These are phyloP conservation scores for Diplocarpon rosae DNA, from an alignment of 2,329 filamentous ascomycete species.

Conservation along the genomic window DNA sequence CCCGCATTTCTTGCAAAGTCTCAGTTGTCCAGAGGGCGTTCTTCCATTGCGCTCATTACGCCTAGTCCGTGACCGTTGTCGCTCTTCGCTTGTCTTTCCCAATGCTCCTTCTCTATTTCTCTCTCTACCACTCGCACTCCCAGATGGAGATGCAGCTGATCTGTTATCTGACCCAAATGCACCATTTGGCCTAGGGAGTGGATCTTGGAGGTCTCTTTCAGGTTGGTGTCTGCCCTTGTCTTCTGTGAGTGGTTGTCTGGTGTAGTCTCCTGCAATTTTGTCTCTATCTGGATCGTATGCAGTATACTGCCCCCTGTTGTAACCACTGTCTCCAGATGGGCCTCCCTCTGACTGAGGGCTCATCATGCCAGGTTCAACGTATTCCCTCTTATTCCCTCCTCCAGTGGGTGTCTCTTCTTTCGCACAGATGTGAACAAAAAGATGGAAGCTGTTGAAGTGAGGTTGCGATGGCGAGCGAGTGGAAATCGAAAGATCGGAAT, in stretches of 20 bases:
- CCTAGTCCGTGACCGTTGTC: conserved; percentile 44
- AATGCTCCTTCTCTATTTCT: conserved; percentile 16
- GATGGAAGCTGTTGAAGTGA: background rate
- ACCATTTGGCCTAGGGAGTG: conserved; percentile 21
- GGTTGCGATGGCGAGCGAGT: conserved; percentile 16
- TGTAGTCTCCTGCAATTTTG: background rate
- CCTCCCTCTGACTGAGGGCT: conserved; percentile 29
- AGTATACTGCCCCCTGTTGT: conserved; percentile 11
- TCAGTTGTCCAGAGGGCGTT: conserved; percentile 46
- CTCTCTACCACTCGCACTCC: conserved; percentile 21
- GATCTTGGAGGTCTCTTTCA: conserved; percentile 18
- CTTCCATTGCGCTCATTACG: conserved; percentile 31
- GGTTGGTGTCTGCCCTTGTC: conserved; percentile 18
- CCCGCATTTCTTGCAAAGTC: conserved; percentile 77
- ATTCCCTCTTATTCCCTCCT: background rate
- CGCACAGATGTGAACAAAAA: too few relatives aligned
- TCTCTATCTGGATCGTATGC: conserved; percentile 7
- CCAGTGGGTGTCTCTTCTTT: too few relatives aligned
- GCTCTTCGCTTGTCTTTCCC: conserved; percentile 37
- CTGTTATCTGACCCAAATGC: conserved; percentile 22
- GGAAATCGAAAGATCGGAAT: conserved; percentile 4
- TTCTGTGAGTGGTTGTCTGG: conserved; percentile 5
- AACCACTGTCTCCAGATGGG: conserved; percentile 22
- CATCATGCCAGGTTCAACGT: conserved; percentile 18
- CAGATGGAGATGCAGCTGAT: conserved; percentile 18